A percentile compares a stretch with the other conserved stretches of the same genome.
Evolutionary conservation across 805 yeast species (phyloP).

Genomic region (Cyberlindnera suaveolens): DNA sequence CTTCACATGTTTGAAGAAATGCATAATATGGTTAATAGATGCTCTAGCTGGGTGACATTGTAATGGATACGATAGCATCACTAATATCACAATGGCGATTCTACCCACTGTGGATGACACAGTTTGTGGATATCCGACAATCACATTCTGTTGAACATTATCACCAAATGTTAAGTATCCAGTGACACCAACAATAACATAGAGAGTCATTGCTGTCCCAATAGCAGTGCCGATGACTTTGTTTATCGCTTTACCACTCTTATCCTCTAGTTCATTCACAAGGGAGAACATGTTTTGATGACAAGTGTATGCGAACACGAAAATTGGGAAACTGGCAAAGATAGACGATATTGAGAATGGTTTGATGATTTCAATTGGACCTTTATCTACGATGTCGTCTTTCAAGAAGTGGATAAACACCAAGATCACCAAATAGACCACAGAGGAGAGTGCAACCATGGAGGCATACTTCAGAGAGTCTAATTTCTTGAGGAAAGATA

Average conservation of each 20-base stretch:
- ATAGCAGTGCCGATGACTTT: conserved; percentile 49
- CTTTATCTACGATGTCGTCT: conserved; percentile 50
- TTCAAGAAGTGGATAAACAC: conserved; percentile 66
- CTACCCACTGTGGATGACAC: conserved; percentile 72
- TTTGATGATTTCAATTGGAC: conserved; percentile 40
- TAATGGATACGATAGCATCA: conserved; percentile 78
- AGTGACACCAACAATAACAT: conserved; percentile 65
- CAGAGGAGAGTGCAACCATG: conserved; percentile 73
- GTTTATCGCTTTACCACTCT: conserved; percentile 40
- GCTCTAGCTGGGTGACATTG: conserved; percentile 89
- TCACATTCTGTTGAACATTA: conserved; percentile 70
- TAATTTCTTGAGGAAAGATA: conserved; percentile 67
- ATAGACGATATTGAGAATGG: conserved; percentile 42
- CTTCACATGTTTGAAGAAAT: conserved; percentile 34
- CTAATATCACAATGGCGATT: conserved; percentile 72
- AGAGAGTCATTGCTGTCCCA: conserved; percentile 52
- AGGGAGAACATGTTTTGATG: conserved; percentile 93
- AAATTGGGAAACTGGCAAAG: conserved; percentile 80
- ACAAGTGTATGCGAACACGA: conserved; percentile 92
- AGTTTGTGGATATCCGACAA: conserved; percentile 65
- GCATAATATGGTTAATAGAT: conserved; percentile 67
- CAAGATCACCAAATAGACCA: conserved; percentile 65
- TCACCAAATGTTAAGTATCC: conserved; percentile 90
- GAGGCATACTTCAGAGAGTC: conserved; percentile 86
- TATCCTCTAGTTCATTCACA: conserved; percentile 68